Base-by-base conservation (phyloP, 768 basidiomycete species). In the Clavulina sp. region DNA sequence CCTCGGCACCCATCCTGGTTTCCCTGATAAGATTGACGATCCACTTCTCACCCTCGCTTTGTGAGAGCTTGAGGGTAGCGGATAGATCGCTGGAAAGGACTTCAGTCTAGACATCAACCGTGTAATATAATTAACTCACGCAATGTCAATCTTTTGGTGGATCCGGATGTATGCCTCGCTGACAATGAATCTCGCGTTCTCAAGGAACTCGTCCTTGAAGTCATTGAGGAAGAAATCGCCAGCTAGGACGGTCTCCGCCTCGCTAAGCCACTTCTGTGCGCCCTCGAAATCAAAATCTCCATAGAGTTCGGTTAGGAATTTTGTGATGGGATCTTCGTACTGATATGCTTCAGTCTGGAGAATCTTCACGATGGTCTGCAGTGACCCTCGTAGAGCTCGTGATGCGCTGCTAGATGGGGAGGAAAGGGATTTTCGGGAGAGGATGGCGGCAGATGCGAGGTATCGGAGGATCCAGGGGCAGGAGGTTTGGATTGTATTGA, bases 21-120 rank as follows among this genome's bases (percentile, higher is more conserved):
- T 97, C 95, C 31, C 95, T 80, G 60, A 97, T 95, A 55, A 97
- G 82, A 70, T 97, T 96, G 60, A 97, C 95, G 56, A 97, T 93
- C 93, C 93, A 99, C 61, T 93, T 93, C 64, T 99, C 95, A 48
- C 93, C 95, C 62, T 97, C 95, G 57, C 89, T 89, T 38, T 73
- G 77, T n/a, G 84, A 81, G 46, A 97, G 74, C 65, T 96, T 96
- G 13, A 97, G 73, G 5, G 93, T 80, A 60, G 87, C 82, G 5
- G 92, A 95, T 9, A 97, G 76, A 61, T 95, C 88, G 54, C 89
- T 91, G 56, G 4, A 5, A 38, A 29, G 23, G 7, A 19, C 6
- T 5, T 16, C 24, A 24, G 21, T n/a, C 4, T 19, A 13, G 44
- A 31, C 7, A 13, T 34, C 19, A 9, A 19, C 36, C 16, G 33